Evolutionary conservation across 257 asterid species (phyloP).

Genomic region (Scutellaria minor): DNA sequence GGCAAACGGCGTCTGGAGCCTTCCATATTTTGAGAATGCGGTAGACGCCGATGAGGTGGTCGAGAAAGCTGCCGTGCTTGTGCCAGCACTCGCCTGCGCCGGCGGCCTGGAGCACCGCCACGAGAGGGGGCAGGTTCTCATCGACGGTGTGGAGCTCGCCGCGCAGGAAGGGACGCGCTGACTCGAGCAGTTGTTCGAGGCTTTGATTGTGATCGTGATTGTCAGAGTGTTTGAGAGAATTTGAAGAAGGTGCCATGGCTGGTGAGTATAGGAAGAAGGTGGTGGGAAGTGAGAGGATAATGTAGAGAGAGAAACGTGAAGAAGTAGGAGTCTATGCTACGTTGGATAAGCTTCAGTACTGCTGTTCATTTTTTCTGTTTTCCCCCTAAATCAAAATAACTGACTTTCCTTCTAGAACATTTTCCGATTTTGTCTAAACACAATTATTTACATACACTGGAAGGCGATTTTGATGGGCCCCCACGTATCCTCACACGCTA

Average conservation of each 20-base stretch:
- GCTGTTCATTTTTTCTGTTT: too few relatives aligned
- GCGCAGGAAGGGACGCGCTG: constrained; percentile 79
- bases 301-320: neutral
- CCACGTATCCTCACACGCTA: too few relatives aligned
- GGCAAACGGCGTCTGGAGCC: constrained; percentile 72
- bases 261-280: too few relatives aligned
- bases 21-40: constrained; percentile 84
- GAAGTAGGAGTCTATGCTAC: too few relatives aligned
- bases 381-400: too few relatives aligned
- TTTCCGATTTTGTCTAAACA: too few relatives aligned
- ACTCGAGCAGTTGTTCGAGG: constrained; percentile 44
- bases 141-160: constrained; percentile 70
- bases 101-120: constrained; percentile 63
- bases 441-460: too few relatives aligned
- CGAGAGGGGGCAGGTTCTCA: constrained; percentile 58
- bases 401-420: too few relatives aligned
- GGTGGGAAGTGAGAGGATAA: neutral
- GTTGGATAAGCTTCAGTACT: too few relatives aligned
- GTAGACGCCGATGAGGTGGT: constrained; percentile 71
- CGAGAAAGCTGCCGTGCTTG: constrained; percentile 81
- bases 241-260: constrained; percentile 41
- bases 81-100: constrained; percentile 99
- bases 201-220: neutral
- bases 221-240: neutral
- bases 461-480: too few relatives aligned